A percentile compares a stretch with the other conserved stretches of the same genome.
phyloP scores from a whole-genome alignment of 2,329 filamentous ascomycete genomes.

The Colletotrichum tamarilloi region DNA sequence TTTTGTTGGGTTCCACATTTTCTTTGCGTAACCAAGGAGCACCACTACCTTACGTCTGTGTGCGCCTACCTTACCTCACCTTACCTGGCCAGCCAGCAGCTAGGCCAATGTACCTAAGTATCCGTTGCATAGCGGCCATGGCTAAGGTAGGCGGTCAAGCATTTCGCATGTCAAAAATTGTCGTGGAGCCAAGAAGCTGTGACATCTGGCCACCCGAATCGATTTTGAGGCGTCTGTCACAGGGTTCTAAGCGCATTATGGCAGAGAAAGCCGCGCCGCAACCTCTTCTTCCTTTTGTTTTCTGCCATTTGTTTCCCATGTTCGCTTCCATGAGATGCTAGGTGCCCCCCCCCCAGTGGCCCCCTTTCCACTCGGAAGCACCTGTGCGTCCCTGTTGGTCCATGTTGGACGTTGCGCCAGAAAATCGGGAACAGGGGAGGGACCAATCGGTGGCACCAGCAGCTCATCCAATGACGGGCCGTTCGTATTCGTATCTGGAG shows the following conservation, averaged over 20 bases:
- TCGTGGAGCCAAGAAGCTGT: slow-evolving; percentile 12
- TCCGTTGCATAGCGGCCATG: not conserved
- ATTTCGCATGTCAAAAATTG: slow-evolving; percentile 14
- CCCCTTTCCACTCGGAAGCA: not conserved
- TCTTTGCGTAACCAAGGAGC: slow-evolving; percentile 9
- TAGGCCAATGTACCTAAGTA: not conserved
- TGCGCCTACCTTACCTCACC: not conserved
- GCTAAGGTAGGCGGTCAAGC: slow-evolving; percentile 21
- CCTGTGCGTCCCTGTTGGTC: not conserved
- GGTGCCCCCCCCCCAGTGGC: not conserved
- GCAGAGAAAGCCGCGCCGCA: not conserved
- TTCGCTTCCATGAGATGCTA: not conserved
- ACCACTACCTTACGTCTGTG: not conserved
- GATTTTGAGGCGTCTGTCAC: slow-evolving; percentile 4
- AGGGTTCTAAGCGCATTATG: not conserved
- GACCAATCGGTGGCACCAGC: slow-evolving; percentile 21
- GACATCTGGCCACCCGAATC: slow-evolving; percentile 16
- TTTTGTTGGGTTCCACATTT: slow-evolving; percentile 34
- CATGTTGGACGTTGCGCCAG: slow-evolving; percentile 22
- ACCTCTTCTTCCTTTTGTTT: not conserved
- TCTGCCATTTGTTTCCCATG: not conserved
- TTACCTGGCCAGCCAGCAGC: not conserved
- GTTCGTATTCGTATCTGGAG: slow-evolving; percentile 36
- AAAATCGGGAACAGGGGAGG: slow-evolving; percentile 23
- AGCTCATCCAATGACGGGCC: slow-evolving; percentile 24